Conservation (phyloP, 345 rosid genomes). For the Arabis alpina region DNA sequence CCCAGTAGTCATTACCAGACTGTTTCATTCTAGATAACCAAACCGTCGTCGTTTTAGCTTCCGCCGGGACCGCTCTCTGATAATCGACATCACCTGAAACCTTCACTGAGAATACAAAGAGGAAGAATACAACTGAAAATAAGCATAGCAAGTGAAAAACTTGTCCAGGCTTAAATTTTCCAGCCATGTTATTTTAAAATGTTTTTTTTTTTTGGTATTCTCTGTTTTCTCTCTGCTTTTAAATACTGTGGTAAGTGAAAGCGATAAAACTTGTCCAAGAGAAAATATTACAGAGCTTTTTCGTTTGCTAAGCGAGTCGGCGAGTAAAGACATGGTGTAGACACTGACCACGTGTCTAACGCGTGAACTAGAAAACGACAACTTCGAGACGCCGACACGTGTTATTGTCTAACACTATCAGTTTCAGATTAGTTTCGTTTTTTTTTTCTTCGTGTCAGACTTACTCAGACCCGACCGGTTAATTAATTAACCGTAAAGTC, state of each 20-base stretch:
- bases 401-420: conserved; percentile 1
- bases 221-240: conserved; percentile 2
- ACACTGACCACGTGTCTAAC: conserved; percentile 33
- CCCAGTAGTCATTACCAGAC: conserved; percentile 35
- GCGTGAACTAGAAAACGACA: conserved; percentile 28
- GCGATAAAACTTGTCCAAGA: not conserved
- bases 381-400: conserved; percentile 32
- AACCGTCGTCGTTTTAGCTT: conserved; percentile 36
- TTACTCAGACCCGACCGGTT: conserved; percentile 19
- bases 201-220: not conserved
- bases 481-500: not conserved
- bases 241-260: not conserved
- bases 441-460: not conserved
- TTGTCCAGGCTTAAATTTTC: conserved; percentile 1
- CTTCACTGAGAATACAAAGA: conserved; percentile 13
- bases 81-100: conserved; percentile 33
- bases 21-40: conserved; percentile 32
- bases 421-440: not conserved
- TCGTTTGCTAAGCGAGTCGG: conserved; percentile 32
- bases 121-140: conserved; percentile 3
- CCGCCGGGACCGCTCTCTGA: conserved; percentile 14
- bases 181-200: conserved; percentile 7
- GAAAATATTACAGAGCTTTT: not conserved
- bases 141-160: conserved; percentile 22
- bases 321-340: conserved; percentile 30